Evolutionary conservation across 805 yeast genomes (phyloP).

Genomic region (Pichia heedii): DNA sequence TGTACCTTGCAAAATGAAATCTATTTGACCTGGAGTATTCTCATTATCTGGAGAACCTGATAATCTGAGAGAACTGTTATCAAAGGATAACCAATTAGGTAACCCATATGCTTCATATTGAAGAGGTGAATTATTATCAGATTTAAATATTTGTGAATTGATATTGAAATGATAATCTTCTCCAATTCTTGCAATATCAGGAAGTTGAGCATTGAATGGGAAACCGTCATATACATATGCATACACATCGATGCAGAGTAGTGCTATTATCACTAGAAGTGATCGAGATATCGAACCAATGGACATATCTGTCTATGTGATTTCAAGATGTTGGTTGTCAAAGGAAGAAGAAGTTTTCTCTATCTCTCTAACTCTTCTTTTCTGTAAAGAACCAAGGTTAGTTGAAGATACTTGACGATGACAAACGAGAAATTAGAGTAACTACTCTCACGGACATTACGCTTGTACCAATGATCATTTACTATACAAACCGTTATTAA

Average conservation of each 20-base stretch:
- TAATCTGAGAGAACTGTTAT: slow-evolving; percentile 47
- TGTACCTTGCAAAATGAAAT: slow-evolving; percentile 52
- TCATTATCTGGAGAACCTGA: slow-evolving; percentile 52
- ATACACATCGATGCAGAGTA: not conserved
- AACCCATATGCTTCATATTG: slow-evolving; percentile 46
- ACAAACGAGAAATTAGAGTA: no score
- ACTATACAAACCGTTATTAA: no score
- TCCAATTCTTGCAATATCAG: slow-evolving; percentile 75
- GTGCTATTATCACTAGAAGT: not conserved
- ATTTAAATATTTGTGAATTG: slow-evolving; percentile 59
- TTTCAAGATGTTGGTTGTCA: no score
- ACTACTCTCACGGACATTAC: no score
- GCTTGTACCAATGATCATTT: no score
- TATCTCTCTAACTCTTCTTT: no score
- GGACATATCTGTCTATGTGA: not conserved
- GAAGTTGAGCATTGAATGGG: slow-evolving; percentile 77
- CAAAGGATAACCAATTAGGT: slow-evolving; percentile 79
- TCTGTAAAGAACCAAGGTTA: no score
- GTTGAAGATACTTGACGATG: no score
- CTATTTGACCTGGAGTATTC: slow-evolving; percentile 33
- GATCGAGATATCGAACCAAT: not conserved
- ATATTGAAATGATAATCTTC: slow-evolving; percentile 55
- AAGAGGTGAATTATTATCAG: slow-evolving; percentile 34
- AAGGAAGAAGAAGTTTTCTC: no score
- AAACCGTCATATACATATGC: slow-evolving; percentile 55